Conservation (phyloP, 225 moss, liverwort and hornwort genomes). For the Takakia lepidozioides region DNA sequence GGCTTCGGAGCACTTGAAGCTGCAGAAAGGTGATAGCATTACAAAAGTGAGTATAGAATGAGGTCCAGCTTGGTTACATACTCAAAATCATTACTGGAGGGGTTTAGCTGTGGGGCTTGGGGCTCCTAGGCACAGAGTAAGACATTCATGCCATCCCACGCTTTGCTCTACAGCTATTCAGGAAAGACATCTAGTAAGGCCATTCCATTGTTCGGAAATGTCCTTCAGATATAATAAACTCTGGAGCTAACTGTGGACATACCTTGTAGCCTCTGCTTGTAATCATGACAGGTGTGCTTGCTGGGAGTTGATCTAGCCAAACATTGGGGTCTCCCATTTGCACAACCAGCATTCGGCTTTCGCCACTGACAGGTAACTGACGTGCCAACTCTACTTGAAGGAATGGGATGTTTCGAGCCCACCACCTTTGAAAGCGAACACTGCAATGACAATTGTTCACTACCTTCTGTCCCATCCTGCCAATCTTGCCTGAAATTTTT, state of each 20-base stretch:
- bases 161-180: too few species aligned
- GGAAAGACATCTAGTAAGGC: too few species aligned
- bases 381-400: not conserved
- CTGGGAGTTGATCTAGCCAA: not conserved
- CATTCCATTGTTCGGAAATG: too few species aligned
- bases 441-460: not conserved
- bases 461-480: not conserved
- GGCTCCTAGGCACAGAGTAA: not conserved
- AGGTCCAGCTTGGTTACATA: not conserved
- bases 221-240: too few species aligned
- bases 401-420: slow-evolving; percentile 2
- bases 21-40: slow-evolving; percentile 1
- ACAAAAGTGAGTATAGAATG: not conserved
- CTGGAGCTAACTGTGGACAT: too few species aligned
- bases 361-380: too few species aligned
- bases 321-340: not conserved
- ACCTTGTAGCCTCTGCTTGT: too few species aligned
- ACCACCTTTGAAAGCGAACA: not conserved
- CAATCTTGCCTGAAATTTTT: not conserved
- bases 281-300: not conserved
- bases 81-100: too few species aligned
- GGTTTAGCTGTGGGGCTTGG: too few species aligned
- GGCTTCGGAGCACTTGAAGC: slow-evolving; percentile 1
- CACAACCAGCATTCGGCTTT: not conserved
- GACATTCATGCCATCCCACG: not conserved